A percentile compares a stretch with the other conserved stretches of the same genome.
These are phyloP conservation scores for Thelonectria rubi DNA, from an alignment of 2,329 filamentous ascomycete species.

Conservation along the genomic window DNA sequence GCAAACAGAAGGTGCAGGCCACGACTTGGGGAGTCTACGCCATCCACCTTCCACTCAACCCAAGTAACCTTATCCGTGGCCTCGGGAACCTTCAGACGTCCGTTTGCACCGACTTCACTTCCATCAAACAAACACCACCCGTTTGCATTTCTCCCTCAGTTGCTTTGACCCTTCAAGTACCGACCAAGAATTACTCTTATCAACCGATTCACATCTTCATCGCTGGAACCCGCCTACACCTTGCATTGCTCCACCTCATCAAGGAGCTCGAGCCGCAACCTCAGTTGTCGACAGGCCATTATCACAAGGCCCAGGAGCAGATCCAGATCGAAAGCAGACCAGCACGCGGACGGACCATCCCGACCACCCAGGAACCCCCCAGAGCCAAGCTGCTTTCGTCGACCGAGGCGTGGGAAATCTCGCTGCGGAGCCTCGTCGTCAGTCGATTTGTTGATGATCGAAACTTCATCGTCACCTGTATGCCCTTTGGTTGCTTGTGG, in stretches of 20 bases:
- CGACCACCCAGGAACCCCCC: slow-evolving; percentile 27
- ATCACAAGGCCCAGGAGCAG: slow-evolving; percentile 31
- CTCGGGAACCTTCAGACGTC: background rate
- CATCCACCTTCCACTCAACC: background rate
- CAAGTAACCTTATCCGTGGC: background rate
- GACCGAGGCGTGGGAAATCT: slow-evolving; percentile 36
- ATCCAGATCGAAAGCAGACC: slow-evolving; percentile 41
- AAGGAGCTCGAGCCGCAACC: slow-evolving; percentile 37
- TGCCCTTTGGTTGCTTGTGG: background rate
- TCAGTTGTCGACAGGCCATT: slow-evolving; percentile 32
- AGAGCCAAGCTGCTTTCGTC: slow-evolving; percentile 39
- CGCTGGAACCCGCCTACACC: slow-evolving; percentile 8
- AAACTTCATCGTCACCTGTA: background rate
- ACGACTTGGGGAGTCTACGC: background rate
- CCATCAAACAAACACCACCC: background rate
- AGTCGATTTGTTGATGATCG: slow-evolving; percentile 35
- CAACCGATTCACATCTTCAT: slow-evolving; percentile 26
- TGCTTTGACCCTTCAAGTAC: no score
- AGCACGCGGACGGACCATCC: slow-evolving; percentile 37
- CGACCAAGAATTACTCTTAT: no score
- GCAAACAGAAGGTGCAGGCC: background rate
- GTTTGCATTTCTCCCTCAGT: background rate
- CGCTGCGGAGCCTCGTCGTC: slow-evolving; percentile 30
- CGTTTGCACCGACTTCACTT: no score
- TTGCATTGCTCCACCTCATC: slow-evolving; percentile 8